Evolutionary conservation across 805 yeast genomes (phyloP).

Genomic region (Ogataea zsoltii): DNA sequence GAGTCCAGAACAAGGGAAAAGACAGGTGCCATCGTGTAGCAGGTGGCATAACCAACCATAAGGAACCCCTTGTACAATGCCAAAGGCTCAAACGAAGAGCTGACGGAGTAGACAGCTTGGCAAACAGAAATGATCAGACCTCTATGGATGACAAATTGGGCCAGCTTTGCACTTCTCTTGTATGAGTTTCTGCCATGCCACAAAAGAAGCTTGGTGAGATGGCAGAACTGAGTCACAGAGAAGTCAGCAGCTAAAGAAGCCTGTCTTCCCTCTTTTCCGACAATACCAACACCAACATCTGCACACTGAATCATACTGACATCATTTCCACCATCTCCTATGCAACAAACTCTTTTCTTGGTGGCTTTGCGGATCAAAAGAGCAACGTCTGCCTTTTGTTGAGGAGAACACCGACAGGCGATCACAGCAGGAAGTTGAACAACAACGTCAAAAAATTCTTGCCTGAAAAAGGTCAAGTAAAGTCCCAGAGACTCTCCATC

Average conservation of each 20-base stretch:
- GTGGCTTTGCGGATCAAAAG: slow-evolving; percentile 73
- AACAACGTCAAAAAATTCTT: slow-evolving; percentile 77
- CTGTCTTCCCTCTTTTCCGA: slow-evolving; percentile 97
- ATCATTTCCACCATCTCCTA: slow-evolving; percentile 99
- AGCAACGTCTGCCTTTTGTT: slow-evolving; percentile 97
- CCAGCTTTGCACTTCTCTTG: slow-evolving; percentile 90
- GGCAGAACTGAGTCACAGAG: slow-evolving; percentile 88
- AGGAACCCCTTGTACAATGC: slow-evolving; percentile 95
- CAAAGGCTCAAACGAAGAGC: slow-evolving; percentile 87
- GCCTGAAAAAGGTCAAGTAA: slow-evolving; percentile 59
- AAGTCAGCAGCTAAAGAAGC: slow-evolving; percentile 98
- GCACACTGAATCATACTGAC: slow-evolving; percentile 99
- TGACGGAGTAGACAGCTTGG: slow-evolving; percentile 88
- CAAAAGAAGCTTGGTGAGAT: slow-evolving; percentile 76
- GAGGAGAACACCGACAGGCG: slow-evolving; percentile 98
- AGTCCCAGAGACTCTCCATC: slow-evolving; percentile 90
- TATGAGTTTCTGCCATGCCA: slow-evolving; percentile 99
- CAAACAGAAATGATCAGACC: slow-evolving; percentile 93
- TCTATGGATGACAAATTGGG: slow-evolving; percentile 95
- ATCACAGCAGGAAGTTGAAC: slow-evolving; percentile 88
- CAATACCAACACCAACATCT: slow-evolving; percentile 98
- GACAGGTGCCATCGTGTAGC: slow-evolving; percentile 98
- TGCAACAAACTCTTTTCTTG: slow-evolving; percentile 90
- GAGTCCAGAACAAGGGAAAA: slow-evolving; percentile 88
- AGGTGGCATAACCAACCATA: slow-evolving; percentile 97